A percentile compares a stretch with the other conserved stretches of the same genome.
Conservation (phyloP, 495 filamentous ascomycete species). For the Neurospora cerealis region DNA sequence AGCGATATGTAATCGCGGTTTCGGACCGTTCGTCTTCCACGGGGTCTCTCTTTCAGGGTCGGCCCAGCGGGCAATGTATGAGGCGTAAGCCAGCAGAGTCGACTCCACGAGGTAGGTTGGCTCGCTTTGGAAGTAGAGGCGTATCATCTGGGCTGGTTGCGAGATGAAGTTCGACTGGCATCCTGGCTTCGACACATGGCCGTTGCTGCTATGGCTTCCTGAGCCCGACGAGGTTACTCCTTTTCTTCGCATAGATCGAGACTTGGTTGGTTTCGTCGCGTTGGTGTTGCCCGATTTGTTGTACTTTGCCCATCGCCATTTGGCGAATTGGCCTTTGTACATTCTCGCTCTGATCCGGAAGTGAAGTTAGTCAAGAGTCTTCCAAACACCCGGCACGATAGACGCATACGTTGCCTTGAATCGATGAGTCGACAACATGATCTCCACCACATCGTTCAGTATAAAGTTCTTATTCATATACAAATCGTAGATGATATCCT, state of each 20-base stretch:
- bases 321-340: conserved; percentile 28
- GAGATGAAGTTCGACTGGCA: neutral
- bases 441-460: conserved; percentile 25
- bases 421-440: conserved; percentile 19
- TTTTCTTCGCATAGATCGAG: neutral
- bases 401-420: conserved; percentile 26
- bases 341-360: conserved; percentile 16
- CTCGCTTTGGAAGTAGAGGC: conserved; percentile 3
- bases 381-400: neutral
- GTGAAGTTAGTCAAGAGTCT: neutral
- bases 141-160: neutral
- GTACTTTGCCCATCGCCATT: conserved; percentile 28
- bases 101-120: conserved; percentile 4
- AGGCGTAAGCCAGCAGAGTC: conserved; percentile 1
- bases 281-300: conserved; percentile 13
- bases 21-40: neutral
- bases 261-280: conserved; percentile 2
- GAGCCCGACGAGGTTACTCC: neutral
- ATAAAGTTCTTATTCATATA: conserved; percentile 27
- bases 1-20: neutral
- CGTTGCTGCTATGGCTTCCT: neutral
- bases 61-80: conserved; percentile 9
- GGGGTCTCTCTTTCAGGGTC: neutral
- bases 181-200: neutral
- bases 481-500: conserved; percentile 17